Evolutionary conservation across 225 moss, liverwort and hornwort species (phyloP).

Genomic region (Polytrichum commune): DNA sequence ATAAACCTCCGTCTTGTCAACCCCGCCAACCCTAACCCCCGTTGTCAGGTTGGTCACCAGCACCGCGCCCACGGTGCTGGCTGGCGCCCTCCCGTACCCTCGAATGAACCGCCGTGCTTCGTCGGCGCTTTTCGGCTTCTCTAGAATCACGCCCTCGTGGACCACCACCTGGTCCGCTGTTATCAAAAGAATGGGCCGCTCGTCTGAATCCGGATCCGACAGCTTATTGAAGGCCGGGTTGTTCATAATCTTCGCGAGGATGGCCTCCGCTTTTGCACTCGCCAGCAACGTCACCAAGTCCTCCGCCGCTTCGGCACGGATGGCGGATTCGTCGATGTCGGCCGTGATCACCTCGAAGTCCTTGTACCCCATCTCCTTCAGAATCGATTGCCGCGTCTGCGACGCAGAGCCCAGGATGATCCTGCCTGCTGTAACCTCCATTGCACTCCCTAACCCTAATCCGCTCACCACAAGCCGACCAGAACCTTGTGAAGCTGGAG

Average conservation of each 20-base stretch:
- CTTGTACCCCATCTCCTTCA: conserved; percentile 79
- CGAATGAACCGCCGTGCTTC: conserved; percentile 77
- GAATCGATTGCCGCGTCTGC: conserved; percentile 59
- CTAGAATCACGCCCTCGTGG: conserved; percentile 86
- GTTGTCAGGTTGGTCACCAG: conserved; percentile 78
- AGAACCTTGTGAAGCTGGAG: too few species aligned
- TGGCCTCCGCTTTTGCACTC: conserved; percentile 83
- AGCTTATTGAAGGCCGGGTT: conserved; percentile 25
- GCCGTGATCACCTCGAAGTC: conserved; percentile 79
- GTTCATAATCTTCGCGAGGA: conserved; percentile 66
- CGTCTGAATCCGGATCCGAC: not conserved
- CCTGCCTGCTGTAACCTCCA: conserved; percentile 13
- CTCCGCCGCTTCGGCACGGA: conserved; percentile 66
- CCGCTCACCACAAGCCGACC: too few species aligned
- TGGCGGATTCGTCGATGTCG: conserved; percentile 77
- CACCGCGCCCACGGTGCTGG: conserved; percentile 78
- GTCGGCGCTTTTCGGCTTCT: conserved; percentile 73
- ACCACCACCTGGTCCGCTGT: conserved; percentile 99
- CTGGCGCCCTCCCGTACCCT: conserved; percentile 84
- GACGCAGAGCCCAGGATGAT: conserved; percentile 91
- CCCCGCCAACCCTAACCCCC: conserved; percentile 49
- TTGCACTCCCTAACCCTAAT: too few species aligned
- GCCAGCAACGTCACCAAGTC: conserved; percentile 82
- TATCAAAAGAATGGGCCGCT: conserved; percentile 57
- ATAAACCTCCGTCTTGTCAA: conserved; percentile 53